Evolutionary conservation across 345 rosid genomes (phyloP), one percentile per base, ranked within the genome.

Genomic region (Ricinus communis): DNA sequence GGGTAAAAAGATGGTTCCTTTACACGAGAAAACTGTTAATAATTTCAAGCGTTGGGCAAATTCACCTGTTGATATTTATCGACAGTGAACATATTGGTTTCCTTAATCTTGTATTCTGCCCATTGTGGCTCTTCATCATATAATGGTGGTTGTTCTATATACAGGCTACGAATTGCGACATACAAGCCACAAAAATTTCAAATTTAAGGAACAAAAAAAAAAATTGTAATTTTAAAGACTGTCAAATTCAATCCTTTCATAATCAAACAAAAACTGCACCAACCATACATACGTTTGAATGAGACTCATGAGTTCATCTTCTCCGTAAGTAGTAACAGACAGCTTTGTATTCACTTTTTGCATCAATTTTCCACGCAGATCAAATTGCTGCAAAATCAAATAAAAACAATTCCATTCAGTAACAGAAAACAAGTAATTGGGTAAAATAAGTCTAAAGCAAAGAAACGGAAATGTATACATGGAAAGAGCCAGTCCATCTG

Each of bases 261-360:
- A n/a, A n/a, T n/a, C n/a, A n/a, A n/a, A n/a, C n/a, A n/a, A n/a
- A n/a, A n/a, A n/a, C n/a, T n/a, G n/a, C n/a, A n/a, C n/a, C n/a
- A n/a, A n/a, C n/a, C n/a, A n/a, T n/a, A n/a, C 88, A 76, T 90
- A 94, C 98, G 98, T 88, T 85, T 94, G 98, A 66, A 88, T 88
- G 62, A 91, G 97, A 77, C 97, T 90, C 43, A 83, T 84, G 50
- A 94, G 91, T 8, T 91, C 97, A 63, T 83, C 93, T 79, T 91
- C 97, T 65, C 98, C 98, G 74, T 91, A 91, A 4, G 92, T 82
- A 71, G 84, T 85, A 13, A 81, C 96, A 0, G 97, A 82, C 68
- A 94, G 93, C 79, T 68, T 81, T 18, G 97, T 94, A 58, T 64
- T 86, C 58, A 94, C 74, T 59, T 84, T 90, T 55, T 91, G 97